Conservation (phyloP, 2,329 filamentous ascomycete genomes). For the Pseudophaeomoniella oleicola region DNA sequence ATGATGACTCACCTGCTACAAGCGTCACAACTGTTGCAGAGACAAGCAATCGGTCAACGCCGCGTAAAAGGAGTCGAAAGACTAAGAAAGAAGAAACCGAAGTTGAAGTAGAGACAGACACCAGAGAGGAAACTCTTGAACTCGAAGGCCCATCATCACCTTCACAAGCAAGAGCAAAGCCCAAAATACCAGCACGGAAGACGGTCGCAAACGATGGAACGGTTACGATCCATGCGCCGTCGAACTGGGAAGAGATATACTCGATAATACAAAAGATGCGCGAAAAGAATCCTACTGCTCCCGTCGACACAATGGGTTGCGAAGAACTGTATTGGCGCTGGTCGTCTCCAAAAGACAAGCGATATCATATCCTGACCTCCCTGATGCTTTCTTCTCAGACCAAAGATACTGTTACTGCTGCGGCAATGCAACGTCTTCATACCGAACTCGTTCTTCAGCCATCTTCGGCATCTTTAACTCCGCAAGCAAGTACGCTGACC, state of each 20-base stretch:
- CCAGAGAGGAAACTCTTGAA: constrained; percentile 5
- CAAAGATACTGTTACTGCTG: constrained; percentile 80
- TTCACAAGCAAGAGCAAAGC: constrained; percentile 18
- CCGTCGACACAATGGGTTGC: constrained; percentile 97
- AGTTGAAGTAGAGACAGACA: constrained; percentile 17
- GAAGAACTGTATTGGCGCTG: constrained; percentile 33
- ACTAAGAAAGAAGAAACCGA: constrained; percentile 13
- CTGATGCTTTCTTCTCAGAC: constrained; percentile 89
- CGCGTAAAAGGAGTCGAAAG: constrained; percentile 10
- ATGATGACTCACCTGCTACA: constrained; percentile 14
- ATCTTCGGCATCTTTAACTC: background rate
- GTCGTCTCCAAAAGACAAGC: constrained; percentile 39
- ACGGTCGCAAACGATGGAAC: constrained; percentile 22
- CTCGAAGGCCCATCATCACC: background rate
- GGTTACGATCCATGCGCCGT: constrained; percentile 41
- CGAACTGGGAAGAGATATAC: constrained; percentile 78
- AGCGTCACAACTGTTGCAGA: constrained; percentile 16
- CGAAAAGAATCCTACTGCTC: constrained; percentile 51
- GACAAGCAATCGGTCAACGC: constrained; percentile 3
- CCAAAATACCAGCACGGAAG: constrained; percentile 23
- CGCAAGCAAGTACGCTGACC: constrained; percentile 38
- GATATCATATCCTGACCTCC: constrained; percentile 75
- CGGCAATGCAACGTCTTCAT: constrained; percentile 66
- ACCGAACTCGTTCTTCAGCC: constrained; percentile 43
- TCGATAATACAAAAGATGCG: constrained; percentile 62